Evolutionary conservation across 805 yeast species (phyloP), one percentile per base, ranked within the genome.

Genomic region (Ogataea corticis): DNA sequence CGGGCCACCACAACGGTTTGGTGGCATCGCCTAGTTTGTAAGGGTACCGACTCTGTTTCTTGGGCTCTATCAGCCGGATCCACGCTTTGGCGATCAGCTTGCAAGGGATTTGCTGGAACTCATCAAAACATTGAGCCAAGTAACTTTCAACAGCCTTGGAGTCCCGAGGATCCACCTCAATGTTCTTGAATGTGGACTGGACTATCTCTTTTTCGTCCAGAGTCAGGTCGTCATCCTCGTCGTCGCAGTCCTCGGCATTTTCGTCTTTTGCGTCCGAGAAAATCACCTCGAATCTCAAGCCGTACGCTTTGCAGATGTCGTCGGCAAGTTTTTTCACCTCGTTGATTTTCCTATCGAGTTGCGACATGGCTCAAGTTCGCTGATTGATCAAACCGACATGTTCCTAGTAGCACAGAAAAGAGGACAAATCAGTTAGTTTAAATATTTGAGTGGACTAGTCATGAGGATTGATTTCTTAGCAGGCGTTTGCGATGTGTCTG

Each of bases 1-100:
- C 30, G 0, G 91, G 91, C 94, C 94, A 85, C 91, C 91, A 85
- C 4, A 58, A 55, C 0, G 92, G 94, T 50, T 69, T 76, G 11
- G 75, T 54, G 0, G 19, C 38, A 12, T 75, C 74, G 2, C 79
- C 80, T 9, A 59, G 56, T 43, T 78, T 83, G 59, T 85, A 85
- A 3, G 92, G 92, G 52, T 66, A 75, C 18, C 66, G 63, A 1
- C 83, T 70, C 62, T 84, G 88, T 50, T 85, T 85, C 43, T 65
- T 70, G 2, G 92, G 91, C 56, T 83, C 89, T 13, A 83, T 69
- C 1, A 69, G 61, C 53, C 73, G 77, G 36, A 86, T 83, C 89
- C 90, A 85, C 10, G 73, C 68, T 57, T 84, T 85, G 6, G 87
- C 83, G 7, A 86, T 62, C 3, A 67, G 52, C 49, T 83, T 84